phyloP scores from a whole-genome alignment of 352 stramenopile species.

The Pythium aquatile region DNA sequence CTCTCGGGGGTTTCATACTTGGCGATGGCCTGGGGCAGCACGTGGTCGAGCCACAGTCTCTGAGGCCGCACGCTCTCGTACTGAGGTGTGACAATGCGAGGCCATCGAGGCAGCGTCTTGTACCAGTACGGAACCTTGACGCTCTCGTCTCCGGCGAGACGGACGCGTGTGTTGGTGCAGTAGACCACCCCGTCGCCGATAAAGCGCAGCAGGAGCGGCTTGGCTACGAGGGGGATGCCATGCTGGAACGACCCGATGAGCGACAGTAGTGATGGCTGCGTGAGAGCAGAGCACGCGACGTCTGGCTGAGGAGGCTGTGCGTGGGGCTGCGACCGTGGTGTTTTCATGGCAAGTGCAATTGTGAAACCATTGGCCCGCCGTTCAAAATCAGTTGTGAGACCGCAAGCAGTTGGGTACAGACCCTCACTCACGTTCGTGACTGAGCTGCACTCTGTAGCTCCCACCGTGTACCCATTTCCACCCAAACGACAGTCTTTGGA shows the following conservation, averaged over 20 bases:
- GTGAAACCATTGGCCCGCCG: too few species aligned
- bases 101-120: not conserved
- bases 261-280: conserved; percentile 15
- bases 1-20: conserved; percentile 7
- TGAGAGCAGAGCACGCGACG: conserved; percentile 6
- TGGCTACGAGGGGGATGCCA: conserved; percentile 4
- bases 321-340: too few species aligned
- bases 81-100: conserved; percentile 6
- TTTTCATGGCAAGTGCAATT: too few species aligned
- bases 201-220: conserved; percentile 2
- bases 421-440: too few species aligned
- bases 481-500: too few species aligned
- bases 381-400: too few species aligned
- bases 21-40: conserved; percentile 12
- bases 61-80: conserved; percentile 1
- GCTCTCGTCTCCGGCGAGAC: not conserved
- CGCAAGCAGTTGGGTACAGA: too few species aligned
- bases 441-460: too few species aligned
- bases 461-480: too few species aligned
- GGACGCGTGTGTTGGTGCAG: not conserved
- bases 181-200: conserved; percentile 12
- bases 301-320: too few species aligned
- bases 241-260: conserved; percentile 20
- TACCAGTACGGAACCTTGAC: not conserved
- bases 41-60: not conserved